Evolutionary conservation across 192 early-diverging fungal genomes (phyloP), one percentile per base, ranked within the genome.

Genomic region (Dispira simplex): DNA sequence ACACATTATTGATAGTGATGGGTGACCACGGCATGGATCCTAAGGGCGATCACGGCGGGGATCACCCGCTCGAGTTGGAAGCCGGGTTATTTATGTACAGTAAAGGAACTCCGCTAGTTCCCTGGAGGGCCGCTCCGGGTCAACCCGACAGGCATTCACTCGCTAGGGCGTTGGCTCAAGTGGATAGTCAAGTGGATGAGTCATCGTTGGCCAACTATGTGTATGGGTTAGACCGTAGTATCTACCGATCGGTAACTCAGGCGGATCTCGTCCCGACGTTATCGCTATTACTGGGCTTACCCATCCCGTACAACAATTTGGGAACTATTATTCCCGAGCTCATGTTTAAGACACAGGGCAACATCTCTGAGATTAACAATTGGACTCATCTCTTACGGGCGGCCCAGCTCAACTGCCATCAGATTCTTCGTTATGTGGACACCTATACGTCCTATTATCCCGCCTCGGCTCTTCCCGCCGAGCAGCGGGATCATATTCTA

Each of bases 11-110:
- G 11, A 75, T 92, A 16, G 85, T 99, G 21, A 83, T 97, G 75
- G 96, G 96, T 39, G 96, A 99, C 70, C 96, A 99, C 65, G 96
- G 96, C 9, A 98, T 98, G 96, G 90, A 91, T 46, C 64, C 71
- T 11, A 88, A 91, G 70, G 96, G 96, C 13, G 92, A 99, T 69
- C 96, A 99, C 62, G 96, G 96, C 16, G 96, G 96, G 23, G 96
- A 99, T 63, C 90, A 86, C 67, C 83, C 86, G 49, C 80, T 87
- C 57, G 96, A 99, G 66, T 71, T 96, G 28, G 85, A 90, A 68
- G 88, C 91, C 10, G 89, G 77, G 11, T 66, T 97, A 52, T 90
- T 93, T 63, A 66, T 95, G 3, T 95, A 94, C 72, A 83, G 83
- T 48, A 84, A 86, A 43, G 70, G 71, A n/a, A 59, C 52, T 3